Conservation (phyloP, 345 rosid species). For the Nasturtium officinale region DNA sequence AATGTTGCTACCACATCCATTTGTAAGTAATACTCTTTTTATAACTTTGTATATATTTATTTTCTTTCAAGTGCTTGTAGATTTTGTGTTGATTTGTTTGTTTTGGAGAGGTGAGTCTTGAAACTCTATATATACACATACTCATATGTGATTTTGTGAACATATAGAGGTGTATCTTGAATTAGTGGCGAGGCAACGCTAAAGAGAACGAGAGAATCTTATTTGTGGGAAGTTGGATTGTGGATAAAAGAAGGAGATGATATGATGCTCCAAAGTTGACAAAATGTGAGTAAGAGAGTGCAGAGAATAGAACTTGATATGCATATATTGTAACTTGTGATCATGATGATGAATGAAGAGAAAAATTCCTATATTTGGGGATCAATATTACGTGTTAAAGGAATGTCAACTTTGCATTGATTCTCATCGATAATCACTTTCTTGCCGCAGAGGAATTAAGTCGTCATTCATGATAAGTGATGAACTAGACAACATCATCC, state of each 20-base stretch:
- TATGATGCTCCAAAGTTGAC: slow-evolving; percentile 43
- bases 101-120: slow-evolving; percentile 31
- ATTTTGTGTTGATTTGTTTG: slow-evolving; percentile 35
- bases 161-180: slow-evolving; percentile 24
- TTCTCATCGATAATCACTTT: slow-evolving; percentile 38
- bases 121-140: slow-evolving; percentile 27
- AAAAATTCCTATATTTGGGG: slow-evolving; percentile 32
- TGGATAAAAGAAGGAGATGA: slow-evolving; percentile 39
- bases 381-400: slow-evolving; percentile 42
- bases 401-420: slow-evolving; percentile 46
- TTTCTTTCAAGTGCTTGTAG: not conserved
- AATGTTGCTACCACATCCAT: slow-evolving; percentile 81
- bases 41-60: not conserved
- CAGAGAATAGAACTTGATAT: slow-evolving; percentile 21
- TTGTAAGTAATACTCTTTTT: slow-evolving; percentile 17
- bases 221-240: slow-evolving; percentile 18
- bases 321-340: slow-evolving; percentile 41
- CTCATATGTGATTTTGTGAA: slow-evolving; percentile 13
- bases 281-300: slow-evolving; percentile 22
- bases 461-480: slow-evolving; percentile 15
- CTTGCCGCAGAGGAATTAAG: slow-evolving; percentile 16
- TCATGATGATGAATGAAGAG: slow-evolving; percentile 39
- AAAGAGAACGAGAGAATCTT: slow-evolving; percentile 26
- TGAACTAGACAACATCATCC: slow-evolving; percentile 12
- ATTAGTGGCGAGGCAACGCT: slow-evolving; percentile 25